These are phyloP conservation scores for Macrophomina phaseolina DNA, from an alignment of 2,329 filamentous ascomycete genomes.

Conservation along the genomic window DNA sequence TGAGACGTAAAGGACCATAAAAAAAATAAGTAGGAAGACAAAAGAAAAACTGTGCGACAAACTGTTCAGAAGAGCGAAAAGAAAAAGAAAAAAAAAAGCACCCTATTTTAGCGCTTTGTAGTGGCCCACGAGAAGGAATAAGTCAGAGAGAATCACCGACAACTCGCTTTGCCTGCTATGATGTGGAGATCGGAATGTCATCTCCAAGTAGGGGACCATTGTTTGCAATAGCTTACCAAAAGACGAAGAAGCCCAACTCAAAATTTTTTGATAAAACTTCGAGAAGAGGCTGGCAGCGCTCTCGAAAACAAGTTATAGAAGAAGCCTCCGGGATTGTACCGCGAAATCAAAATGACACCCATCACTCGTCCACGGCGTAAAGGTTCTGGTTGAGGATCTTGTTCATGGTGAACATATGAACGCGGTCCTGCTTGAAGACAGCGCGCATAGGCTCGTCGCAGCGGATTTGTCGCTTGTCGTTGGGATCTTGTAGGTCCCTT, in stretches of 20 bases:
- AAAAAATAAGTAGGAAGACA: not conserved
- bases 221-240: too few species aligned
- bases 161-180: too few species aligned
- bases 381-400: conserved; percentile 90
- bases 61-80: too few species aligned
- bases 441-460: conserved; percentile 92
- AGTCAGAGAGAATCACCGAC: too few species aligned
- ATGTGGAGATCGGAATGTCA: too few species aligned
- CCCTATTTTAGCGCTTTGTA: not conserved
- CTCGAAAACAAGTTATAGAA: not conserved
- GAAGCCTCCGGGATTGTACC: not conserved
- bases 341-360: not conserved
- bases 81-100: not conserved
- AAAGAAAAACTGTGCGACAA: not conserved
- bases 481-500: conserved; percentile 86
- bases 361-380: conserved; percentile 78
- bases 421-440: conserved; percentile 87
- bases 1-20: not conserved
- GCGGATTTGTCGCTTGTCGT: conserved; percentile 87
- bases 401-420: conserved; percentile 99
- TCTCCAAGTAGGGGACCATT: too few species aligned
- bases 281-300: too few species aligned
- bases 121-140: too few species aligned
- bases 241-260: too few species aligned
- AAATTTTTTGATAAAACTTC: too few species aligned